phyloP scores from a whole-genome alignment of 495 filamentous ascomycete species.

The Penicillium salamii region DNA sequence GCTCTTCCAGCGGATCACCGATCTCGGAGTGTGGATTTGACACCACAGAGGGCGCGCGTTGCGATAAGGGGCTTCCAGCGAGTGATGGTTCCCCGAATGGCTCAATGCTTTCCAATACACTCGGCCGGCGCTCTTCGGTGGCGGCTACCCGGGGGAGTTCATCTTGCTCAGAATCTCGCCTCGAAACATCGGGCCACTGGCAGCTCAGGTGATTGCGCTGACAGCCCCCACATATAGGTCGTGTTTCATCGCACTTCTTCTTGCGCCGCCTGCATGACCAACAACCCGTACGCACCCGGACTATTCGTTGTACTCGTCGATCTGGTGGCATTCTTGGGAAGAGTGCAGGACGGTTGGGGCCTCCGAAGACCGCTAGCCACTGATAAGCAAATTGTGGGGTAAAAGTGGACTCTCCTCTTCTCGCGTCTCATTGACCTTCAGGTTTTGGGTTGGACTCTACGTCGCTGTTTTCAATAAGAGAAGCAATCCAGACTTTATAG shows the following conservation, averaged over 20 bases:
- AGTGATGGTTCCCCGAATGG: constrained; percentile 9
- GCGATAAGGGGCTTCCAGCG: constrained; percentile 8
- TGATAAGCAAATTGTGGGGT: neutral
- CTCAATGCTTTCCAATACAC: constrained; percentile 5
- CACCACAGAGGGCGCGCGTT: constrained; percentile 16
- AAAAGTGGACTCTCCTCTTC: neutral
- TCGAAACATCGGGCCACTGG: constrained; percentile 29
- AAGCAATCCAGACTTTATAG: neutral
- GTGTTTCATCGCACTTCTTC: constrained; percentile 89
- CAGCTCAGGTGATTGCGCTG: constrained; percentile 31
- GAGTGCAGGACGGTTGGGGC: neutral
- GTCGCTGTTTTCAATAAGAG: neutral
- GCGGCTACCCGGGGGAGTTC: neutral
- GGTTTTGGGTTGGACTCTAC: neutral
- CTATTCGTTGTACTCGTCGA: constrained; percentile 30
- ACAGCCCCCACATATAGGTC: constrained; percentile 66
- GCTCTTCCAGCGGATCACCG: constrained; percentile 1
- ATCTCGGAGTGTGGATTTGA: constrained; percentile 13
- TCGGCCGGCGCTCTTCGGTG: constrained; percentile 4
- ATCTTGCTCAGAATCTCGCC: constrained; percentile 9
- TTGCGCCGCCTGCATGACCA: constrained; percentile 84
- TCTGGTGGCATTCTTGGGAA: constrained; percentile 28
- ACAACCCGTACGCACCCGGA: constrained; percentile 63
- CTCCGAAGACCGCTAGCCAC: neutral
- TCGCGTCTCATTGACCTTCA: neutral